A percentile compares a stretch with the other conserved stretches of the same genome.
phyloP scores from a whole-genome alignment of 2,329 filamentous ascomycete genomes.

The Aspergillus viridinutans region DNA sequence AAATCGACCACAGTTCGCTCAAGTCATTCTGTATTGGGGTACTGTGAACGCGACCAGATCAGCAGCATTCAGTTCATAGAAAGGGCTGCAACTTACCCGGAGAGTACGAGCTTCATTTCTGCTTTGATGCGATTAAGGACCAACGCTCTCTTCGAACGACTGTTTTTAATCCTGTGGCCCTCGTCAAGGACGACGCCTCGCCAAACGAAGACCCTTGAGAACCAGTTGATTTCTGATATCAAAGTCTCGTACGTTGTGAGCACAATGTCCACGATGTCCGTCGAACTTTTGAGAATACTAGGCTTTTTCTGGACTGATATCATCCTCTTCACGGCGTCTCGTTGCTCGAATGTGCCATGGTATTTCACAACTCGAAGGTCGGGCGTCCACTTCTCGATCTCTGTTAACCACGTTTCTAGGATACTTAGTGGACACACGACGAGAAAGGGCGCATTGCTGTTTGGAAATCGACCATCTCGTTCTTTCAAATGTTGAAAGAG shows the following conservation, averaged over 20 bases:
- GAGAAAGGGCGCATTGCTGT: conserved; percentile 16
- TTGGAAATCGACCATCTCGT: conserved; percentile 13
- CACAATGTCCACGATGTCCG: conserved; percentile 33
- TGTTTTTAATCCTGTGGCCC: conserved; percentile 52
- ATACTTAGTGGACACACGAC: conserved; percentile 52
- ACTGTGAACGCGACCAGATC: conserved; percentile 2
- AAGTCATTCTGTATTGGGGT: conserved; percentile 60
- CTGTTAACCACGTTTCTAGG: conserved; percentile 46
- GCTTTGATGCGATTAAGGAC: conserved; percentile 43
- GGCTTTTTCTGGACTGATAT: conserved; percentile 4
- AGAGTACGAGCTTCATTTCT: conserved; percentile 45
- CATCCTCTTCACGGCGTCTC: conserved; percentile 24
- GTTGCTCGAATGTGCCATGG: conserved; percentile 44
- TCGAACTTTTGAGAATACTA: not conserved
- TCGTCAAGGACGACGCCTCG: conserved; percentile 52
- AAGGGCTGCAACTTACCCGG: not conserved
- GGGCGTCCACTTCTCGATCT: conserved; percentile 45
- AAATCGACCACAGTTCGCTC: conserved; percentile 53
- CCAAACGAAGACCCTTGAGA: conserved; percentile 50
- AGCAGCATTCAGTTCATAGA: not conserved
- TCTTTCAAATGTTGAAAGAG: conserved; percentile 48
- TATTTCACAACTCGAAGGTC: conserved; percentile 45
- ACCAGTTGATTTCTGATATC: conserved; percentile 44
- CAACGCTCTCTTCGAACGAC: conserved; percentile 40
- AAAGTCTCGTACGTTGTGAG: conserved; percentile 51